Percentiles rank a stretch among this genome's conserved stretches.
phyloP scores from a whole-genome alignment of 169 alveolate genomes.

The Babesia sp. region DNA sequence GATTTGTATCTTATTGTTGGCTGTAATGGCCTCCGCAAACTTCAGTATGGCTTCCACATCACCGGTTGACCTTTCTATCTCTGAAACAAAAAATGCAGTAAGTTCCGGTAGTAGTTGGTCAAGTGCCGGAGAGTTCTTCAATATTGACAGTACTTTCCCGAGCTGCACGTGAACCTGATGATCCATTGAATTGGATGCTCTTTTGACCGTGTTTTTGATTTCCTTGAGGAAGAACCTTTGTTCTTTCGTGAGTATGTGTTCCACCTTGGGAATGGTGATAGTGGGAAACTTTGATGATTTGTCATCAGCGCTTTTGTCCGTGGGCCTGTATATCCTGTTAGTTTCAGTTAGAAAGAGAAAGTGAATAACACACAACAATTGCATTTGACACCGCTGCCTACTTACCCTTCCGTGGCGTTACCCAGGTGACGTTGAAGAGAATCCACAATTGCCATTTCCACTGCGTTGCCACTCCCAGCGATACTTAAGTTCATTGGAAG shows the following conservation, averaged over 20 bases:
- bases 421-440: conserved; percentile 36
- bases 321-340: neutral
- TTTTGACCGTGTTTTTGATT: conserved; percentile 51
- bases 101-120: conserved; percentile 69
- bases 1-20: conserved; percentile 53
- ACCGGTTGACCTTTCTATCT: conserved; percentile 27
- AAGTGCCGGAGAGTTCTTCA: conserved; percentile 57
- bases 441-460: conserved; percentile 52
- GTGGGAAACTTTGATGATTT: neutral
- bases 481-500: conserved; percentile 1
- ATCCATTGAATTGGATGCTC: conserved; percentile 56
- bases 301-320: conserved; percentile 30
- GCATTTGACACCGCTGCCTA: neutral
- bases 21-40: conserved; percentile 58
- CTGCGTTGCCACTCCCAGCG: neutral
- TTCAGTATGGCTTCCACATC: conserved; percentile 35
- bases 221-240: conserved; percentile 66
- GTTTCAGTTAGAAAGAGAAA: too few relatives aligned
- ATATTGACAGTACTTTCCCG: conserved; percentile 45
- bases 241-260: conserved; percentile 65
- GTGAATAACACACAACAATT: neutral
- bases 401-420: conserved; percentile 11
- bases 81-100: conserved; percentile 41
- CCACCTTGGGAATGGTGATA: conserved; percentile 54
- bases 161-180: conserved; percentile 56